A percentile compares a stretch with the other conserved stretches of the same genome.
Evolutionary conservation across 768 basidiomycete genomes (phyloP).

Genomic region (Boletus pseudo-olivaceus): DNA sequence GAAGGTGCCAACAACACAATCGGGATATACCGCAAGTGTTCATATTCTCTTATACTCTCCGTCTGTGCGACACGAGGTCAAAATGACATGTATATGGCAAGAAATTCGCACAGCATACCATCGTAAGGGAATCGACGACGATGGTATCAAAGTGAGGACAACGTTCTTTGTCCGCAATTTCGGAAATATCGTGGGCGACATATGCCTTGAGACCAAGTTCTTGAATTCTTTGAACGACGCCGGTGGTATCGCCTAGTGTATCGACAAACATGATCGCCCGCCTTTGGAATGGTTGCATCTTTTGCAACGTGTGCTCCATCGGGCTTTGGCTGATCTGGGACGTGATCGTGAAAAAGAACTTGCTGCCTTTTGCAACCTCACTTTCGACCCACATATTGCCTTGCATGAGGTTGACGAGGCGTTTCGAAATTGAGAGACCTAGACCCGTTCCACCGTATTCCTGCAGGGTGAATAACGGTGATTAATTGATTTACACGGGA

Average conservation of each 20-base stretch:
- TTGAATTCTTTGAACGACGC: constrained; percentile 70
- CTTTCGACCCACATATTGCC: constrained; percentile 99
- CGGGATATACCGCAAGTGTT: constrained; percentile 94
- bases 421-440: constrained; percentile 95
- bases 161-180: constrained; percentile 76
- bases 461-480: constrained; percentile 35
- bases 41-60: constrained; percentile 84
- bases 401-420: constrained; percentile 94
- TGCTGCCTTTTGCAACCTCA: constrained; percentile 87
- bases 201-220: constrained; percentile 78
- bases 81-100: background rate
- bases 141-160: constrained; percentile 93
- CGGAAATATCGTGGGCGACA: constrained; percentile 72
- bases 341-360: constrained; percentile 95
- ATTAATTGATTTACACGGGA: constrained; percentile 10
- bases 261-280: constrained; percentile 92
- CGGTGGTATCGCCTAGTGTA: constrained; percentile 70
- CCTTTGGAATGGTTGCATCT: constrained; percentile 84
- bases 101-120: constrained; percentile 51
- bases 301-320: constrained; percentile 66
- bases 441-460: constrained; percentile 98
- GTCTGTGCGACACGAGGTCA: constrained; percentile 50
- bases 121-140: constrained; percentile 82
- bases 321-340: constrained; percentile 76
- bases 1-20: constrained; percentile 86